Conservation (phyloP, 371 early-diverging fungal species). For the Mortierella sp. region DNA sequence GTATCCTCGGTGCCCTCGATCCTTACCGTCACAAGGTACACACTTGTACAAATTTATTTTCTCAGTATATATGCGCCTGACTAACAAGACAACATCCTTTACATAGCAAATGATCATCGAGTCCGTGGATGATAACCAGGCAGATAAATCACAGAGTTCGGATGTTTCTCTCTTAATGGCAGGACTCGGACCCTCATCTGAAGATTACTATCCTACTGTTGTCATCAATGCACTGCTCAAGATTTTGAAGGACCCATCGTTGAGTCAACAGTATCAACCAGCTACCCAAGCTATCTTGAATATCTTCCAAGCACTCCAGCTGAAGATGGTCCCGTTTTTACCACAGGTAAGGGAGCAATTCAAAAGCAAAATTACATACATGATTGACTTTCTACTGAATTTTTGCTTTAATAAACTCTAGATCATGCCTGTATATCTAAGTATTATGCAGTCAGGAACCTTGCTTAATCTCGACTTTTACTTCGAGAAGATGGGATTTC, state of each 20-base stretch:
- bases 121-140: slow-evolving; percentile 67
- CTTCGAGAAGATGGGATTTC: slow-evolving; percentile 87
- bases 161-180: slow-evolving; percentile 77
- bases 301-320: slow-evolving; percentile 92
- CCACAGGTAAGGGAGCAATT: slow-evolving; percentile 68
- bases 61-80: background rate
- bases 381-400: slow-evolving; percentile 65
- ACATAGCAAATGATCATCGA: slow-evolving; percentile 61
- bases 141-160: slow-evolving; percentile 70
- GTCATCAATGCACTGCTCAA: slow-evolving; percentile 92
- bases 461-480: slow-evolving; percentile 87
- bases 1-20: slow-evolving; percentile 96
- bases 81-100: background rate
- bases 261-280: slow-evolving; percentile 86
- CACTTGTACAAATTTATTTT: background rate
- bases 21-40: slow-evolving; percentile 91
- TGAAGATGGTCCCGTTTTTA: slow-evolving; percentile 85
- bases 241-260: slow-evolving; percentile 87
- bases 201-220: slow-evolving; percentile 90
- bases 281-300: slow-evolving; percentile 95
- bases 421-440: slow-evolving; percentile 76
- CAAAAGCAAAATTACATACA: background rate
- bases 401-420: slow-evolving; percentile 56
- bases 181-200: slow-evolving; percentile 82
- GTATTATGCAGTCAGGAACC: slow-evolving; percentile 83